Conservation (phyloP, 129 eudicot genomes). For the Artemisia tridentata region DNA sequence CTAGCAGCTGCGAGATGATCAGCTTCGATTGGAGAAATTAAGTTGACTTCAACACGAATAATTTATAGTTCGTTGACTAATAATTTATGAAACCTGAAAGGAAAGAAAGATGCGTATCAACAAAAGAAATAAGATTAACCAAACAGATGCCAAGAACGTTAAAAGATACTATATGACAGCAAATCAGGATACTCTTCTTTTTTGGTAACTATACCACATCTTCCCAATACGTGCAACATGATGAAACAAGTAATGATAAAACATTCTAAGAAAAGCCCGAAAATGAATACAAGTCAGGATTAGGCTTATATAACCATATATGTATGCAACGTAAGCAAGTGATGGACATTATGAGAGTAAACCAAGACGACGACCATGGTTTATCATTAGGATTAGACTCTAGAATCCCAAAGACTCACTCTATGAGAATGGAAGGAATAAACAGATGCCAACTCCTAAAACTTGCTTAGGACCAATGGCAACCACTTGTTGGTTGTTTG, state of each 20-base stretch:
- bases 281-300: slow-evolving; percentile 13
- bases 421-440: not conserved
- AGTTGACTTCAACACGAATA: not conserved
- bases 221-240: slow-evolving; percentile 8
- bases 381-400: not conserved
- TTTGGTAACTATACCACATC: slow-evolving; percentile 7
- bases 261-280: slow-evolving; percentile 22
- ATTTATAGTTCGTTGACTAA: not conserved
- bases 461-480: too few species aligned
- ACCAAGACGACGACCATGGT: slow-evolving; percentile 5
- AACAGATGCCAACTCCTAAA: too few species aligned
- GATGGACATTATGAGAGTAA: slow-evolving; percentile 17
- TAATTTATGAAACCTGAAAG: slow-evolving; percentile 15
- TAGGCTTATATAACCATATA: slow-evolving; percentile 2
- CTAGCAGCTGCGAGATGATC: slow-evolving; percentile 33
- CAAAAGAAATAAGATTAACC: slow-evolving; percentile 2
- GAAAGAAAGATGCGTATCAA: slow-evolving; percentile 16
- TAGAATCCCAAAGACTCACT: not conserved
- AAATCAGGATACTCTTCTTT: slow-evolving; percentile 12
- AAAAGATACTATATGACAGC: not conserved
- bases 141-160: slow-evolving; percentile 6
- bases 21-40: slow-evolving; percentile 1
- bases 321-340: slow-evolving; percentile 26
- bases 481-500: too few species aligned
- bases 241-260: slow-evolving; percentile 18